Evolutionary conservation across 768 basidiomycete genomes (phyloP).

Genomic region (Amanita subjunquillea): DNA sequence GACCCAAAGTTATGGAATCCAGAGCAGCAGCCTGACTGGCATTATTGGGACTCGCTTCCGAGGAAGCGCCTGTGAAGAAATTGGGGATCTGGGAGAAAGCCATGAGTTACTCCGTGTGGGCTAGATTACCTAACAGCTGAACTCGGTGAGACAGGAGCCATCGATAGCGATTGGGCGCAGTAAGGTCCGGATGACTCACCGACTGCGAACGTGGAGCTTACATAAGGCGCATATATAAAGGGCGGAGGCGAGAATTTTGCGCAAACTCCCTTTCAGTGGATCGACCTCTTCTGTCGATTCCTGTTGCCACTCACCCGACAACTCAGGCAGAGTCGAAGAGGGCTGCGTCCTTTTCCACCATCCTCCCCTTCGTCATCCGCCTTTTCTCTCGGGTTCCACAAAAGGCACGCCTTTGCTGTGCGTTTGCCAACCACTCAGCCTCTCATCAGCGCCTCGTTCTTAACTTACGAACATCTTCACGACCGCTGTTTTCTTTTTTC

Average conservation of each 20-base stretch:
- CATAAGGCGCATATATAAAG: conserved; percentile 19
- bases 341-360: conserved; percentile 19
- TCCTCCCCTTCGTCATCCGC: conserved; percentile 16
- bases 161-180: background rate
- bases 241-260: conserved; percentile 15
- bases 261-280: conserved; percentile 27
- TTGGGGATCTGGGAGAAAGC: conserved; percentile 18
- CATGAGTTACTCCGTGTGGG: conserved; percentile 7
- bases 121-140: background rate
- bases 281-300: conserved; percentile 42
- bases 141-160: conserved; percentile 7
- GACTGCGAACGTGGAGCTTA: conserved; percentile 13
- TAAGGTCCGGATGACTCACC: background rate
- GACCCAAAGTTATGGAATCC: conserved; percentile 74
- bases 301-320: conserved; percentile 28
- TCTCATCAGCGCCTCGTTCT: conserved; percentile 18
- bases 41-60: conserved; percentile 14
- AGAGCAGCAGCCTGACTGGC: conserved; percentile 30
- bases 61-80: conserved; percentile 13
- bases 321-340: conserved; percentile 34
- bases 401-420: conserved; percentile 94
- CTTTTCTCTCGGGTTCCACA: conserved; percentile 26
- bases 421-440: conserved; percentile 52
- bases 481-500: conserved; percentile 36
- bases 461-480: conserved; percentile 64